Conservation (phyloP, 768 basidiomycete genomes). For the Lepiota subincarnata region DNA sequence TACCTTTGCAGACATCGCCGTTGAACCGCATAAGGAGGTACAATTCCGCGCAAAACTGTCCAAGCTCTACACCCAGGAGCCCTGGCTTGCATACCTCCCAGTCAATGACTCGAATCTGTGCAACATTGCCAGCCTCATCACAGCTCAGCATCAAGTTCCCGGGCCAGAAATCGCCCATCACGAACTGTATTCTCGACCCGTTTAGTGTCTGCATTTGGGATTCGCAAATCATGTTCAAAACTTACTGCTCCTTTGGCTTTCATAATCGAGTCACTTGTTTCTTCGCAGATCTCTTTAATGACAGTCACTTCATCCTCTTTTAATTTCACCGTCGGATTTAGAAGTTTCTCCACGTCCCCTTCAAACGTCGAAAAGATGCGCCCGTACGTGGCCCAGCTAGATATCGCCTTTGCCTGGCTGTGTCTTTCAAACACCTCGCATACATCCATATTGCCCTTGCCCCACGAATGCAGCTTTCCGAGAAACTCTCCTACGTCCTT, state of each 20-base stretch:
- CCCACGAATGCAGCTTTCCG: constrained; percentile 46
- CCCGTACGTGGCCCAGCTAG: constrained; percentile 41
- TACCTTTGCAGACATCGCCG: constrained; percentile 29
- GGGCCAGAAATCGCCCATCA: constrained; percentile 76
- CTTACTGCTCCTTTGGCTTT: constrained; percentile 26
- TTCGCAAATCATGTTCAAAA: not conserved
- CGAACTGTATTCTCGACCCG: constrained; percentile 26
- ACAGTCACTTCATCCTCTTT: constrained; percentile 29
- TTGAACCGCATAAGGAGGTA: constrained; percentile 45
- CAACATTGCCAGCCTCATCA: constrained; percentile 28
- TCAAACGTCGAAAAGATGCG: constrained; percentile 35
- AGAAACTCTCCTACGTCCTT: constrained; percentile 51
- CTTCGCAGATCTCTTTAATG: constrained; percentile 19
- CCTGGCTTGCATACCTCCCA: constrained; percentile 65
- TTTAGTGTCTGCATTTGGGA: not conserved
- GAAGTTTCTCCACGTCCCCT: constrained; percentile 31
- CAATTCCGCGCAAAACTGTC: constrained; percentile 63
- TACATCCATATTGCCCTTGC: constrained; percentile 26
- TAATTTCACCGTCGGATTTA: constrained; percentile 39
- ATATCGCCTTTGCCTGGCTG: constrained; percentile 34
- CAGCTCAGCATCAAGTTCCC: constrained; percentile 57
- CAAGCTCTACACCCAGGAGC: constrained; percentile 54
- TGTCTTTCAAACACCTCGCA: constrained; percentile 35
- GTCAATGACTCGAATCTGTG: constrained; percentile 49
- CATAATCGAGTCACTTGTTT: constrained; percentile 22